These are phyloP conservation scores for Petunia axillaris DNA, from an alignment of 257 asterid species.

Conservation along the genomic window DNA sequence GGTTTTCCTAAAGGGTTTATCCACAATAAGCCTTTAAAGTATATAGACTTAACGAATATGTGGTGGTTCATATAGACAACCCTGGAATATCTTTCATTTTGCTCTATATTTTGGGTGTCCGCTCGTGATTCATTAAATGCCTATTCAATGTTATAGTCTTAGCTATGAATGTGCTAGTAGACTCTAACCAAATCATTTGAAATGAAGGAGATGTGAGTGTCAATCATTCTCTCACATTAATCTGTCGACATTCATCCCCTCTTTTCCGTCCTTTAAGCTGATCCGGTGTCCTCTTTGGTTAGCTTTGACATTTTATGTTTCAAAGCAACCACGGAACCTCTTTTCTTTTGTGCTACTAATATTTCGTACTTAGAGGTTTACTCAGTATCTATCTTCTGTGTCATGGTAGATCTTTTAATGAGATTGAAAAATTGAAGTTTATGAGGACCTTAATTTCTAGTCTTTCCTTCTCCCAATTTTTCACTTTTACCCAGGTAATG, in stretches of 20 bases:
- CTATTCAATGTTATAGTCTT: slow-evolving; percentile 4
- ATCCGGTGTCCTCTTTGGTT: neutral
- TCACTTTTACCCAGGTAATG: neutral
- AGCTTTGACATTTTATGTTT: neutral
- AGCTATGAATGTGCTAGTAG: slow-evolving; percentile 3
- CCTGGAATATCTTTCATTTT: neutral
- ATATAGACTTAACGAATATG: neutral
- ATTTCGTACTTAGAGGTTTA: neutral
- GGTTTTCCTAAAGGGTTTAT: neutral
- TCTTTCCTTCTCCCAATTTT: neutral
- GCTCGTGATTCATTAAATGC: neutral
- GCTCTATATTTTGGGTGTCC: neutral
- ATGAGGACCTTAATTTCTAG: neutral
- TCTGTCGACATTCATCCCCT: neutral
- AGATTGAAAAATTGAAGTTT: neutral
- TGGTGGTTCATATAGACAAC: slow-evolving; percentile 17
- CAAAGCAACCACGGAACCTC: slow-evolving; percentile 14
- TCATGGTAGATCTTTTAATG: slow-evolving; percentile 9
- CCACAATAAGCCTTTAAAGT: neutral
- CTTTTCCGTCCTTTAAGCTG: neutral
- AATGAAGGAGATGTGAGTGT: too few species aligned
- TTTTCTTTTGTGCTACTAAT: slow-evolving; percentile 5
- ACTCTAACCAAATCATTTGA: too few species aligned
- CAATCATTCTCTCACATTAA: too few species aligned
- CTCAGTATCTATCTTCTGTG: neutral